These are phyloP conservation scores for Limonium bicolor DNA, from an alignment of 148 eudicot species.

Conservation along the genomic window DNA sequence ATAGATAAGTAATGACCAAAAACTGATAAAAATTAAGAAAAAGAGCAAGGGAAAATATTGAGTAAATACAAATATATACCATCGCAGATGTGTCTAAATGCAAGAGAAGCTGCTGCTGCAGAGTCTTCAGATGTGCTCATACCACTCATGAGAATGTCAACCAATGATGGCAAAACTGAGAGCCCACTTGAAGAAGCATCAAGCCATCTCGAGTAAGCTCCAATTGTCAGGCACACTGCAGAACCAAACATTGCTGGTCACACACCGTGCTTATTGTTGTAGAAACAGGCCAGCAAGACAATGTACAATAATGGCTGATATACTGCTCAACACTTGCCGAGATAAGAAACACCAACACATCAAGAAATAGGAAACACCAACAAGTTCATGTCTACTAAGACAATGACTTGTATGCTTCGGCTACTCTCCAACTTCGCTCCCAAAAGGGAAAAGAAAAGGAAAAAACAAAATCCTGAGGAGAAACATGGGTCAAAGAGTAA, in stretches of 20 bases:
- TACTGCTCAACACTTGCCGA: too few species aligned
- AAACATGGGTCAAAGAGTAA: too few species aligned
- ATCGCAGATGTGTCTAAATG: constrained; percentile 84
- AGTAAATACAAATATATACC: constrained; percentile 26
- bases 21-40: not conserved
- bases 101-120: constrained; percentile 93
- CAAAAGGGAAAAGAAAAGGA: not conserved
- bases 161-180: constrained; percentile 63
- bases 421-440: too few species aligned
- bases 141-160: constrained; percentile 89
- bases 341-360: too few species aligned
- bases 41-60: not conserved
- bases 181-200: constrained; percentile 73
- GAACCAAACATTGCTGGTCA: too few species aligned
- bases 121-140: constrained; percentile 95
- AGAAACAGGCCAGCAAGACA: too few species aligned
- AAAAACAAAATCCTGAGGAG: too few species aligned
- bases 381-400: too few species aligned
- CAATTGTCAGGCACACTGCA: constrained; percentile 76
- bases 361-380: too few species aligned
- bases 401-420: too few species aligned
- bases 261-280: too few species aligned
- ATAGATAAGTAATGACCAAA: not conserved
- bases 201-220: constrained; percentile 98
- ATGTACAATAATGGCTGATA: too few species aligned